A percentile compares a stretch with the other conserved stretches of the same genome.
These are phyloP conservation scores for Paulownia fortunei DNA, from an alignment of 257 asterid species.

Conservation along the genomic window DNA sequence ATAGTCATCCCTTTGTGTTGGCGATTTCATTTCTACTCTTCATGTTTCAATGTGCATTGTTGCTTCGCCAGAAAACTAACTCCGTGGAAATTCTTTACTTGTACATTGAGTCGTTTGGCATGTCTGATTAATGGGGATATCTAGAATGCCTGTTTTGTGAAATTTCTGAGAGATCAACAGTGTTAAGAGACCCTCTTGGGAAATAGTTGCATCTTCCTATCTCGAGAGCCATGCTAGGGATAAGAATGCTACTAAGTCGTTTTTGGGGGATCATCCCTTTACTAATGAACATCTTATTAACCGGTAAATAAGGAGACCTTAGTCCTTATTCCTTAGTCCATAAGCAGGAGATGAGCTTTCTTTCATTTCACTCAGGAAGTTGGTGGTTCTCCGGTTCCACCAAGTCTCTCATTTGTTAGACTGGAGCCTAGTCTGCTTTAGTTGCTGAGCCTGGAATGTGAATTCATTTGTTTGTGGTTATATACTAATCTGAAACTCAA, in stretches of 20 bases:
- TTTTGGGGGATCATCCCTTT: not conserved
- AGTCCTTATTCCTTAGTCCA: not conserved
- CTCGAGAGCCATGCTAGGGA: not conserved
- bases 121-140: not conserved
- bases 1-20: not conserved
- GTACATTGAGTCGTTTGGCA: not conserved
- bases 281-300: not conserved
- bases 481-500: too few species aligned
- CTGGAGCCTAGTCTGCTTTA: not conserved
- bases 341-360: not conserved
- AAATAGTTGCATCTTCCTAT: not conserved
- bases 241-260: not conserved
- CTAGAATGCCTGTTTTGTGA: not conserved
- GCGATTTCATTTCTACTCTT: not conserved
- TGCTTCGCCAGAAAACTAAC: not conserved
- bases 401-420: not conserved
- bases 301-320: not conserved
- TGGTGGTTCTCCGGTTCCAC: not conserved
- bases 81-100: not conserved
- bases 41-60: not conserved
- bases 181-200: not conserved
- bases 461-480: not conserved
- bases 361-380: not conserved
- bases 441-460: not conserved
- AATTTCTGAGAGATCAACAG: not conserved